Evolutionary conservation across 2,329 filamentous ascomycete genomes (phyloP).

Genomic region (Plectosphaerella cucumerina): DNA sequence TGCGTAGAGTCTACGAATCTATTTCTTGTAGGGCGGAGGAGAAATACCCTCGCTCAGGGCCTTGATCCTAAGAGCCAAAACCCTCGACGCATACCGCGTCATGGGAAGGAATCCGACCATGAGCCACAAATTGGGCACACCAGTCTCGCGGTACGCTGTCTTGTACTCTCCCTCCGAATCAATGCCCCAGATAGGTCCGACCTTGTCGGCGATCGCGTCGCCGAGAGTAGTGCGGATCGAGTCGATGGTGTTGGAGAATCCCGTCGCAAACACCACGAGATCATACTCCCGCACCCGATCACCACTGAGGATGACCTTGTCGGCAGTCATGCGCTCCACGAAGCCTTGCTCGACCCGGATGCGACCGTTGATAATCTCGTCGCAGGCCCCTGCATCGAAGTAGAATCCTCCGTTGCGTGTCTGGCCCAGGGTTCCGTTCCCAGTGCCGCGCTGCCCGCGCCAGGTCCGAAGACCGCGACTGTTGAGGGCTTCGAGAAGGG

Average conservation of each 20-base stretch:
- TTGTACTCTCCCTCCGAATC: conserved; percentile 41
- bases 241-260: conserved; percentile 48
- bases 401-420: conserved; percentile 13
- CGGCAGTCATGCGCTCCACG: conserved; percentile 19
- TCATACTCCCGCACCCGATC: conserved; percentile 25
- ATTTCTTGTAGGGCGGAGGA: conserved; percentile 10
- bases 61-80: conserved; percentile 24
- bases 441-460: conserved; percentile 26
- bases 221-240: conserved; percentile 43
- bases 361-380: neutral
- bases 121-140: conserved; percentile 28
- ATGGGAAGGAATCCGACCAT: conserved; percentile 25
- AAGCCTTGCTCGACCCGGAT: conserved; percentile 10
- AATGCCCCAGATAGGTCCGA: conserved; percentile 41
- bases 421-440: conserved; percentile 19
- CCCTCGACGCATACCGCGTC: neutral
- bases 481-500: conserved; percentile 18
- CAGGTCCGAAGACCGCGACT: conserved; percentile 14
- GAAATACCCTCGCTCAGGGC: conserved; percentile 15
- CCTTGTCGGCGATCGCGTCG: conserved; percentile 39
- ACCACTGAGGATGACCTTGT: conserved; percentile 22
- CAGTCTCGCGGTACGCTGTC: conserved; percentile 22
- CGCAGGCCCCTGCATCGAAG: neutral
- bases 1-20: neutral
- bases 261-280: conserved; percentile 37